Conservation (phyloP, 2,329 filamentous ascomycete species). For the Bretziella fagacearum region DNA sequence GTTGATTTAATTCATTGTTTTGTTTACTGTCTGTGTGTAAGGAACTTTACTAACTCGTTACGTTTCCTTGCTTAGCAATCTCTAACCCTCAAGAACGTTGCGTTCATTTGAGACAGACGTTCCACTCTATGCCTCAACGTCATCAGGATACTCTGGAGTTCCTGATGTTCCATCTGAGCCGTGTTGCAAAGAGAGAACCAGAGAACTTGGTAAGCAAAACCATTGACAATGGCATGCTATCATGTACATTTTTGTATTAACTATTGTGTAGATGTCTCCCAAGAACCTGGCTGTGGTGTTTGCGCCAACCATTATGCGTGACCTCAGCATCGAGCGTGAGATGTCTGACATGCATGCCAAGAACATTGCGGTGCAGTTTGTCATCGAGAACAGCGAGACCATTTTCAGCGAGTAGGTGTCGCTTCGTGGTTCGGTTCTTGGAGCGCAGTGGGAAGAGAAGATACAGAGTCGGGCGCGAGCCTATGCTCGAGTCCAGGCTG, state of each 20-base stretch:
- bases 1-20: slow-evolving; percentile 20
- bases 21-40: background rate
- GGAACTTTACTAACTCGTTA: slow-evolving; percentile 14
- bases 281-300: slow-evolving; percentile 95
- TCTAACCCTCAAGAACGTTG: slow-evolving; percentile 50
- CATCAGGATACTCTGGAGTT: slow-evolving; percentile 87
- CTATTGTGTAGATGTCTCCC: slow-evolving; percentile 58
- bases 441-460: background rate
- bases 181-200: slow-evolving; percentile 64
- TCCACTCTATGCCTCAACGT: slow-evolving; percentile 62
- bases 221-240: background rate
- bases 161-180: slow-evolving; percentile 78
- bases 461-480: background rate
- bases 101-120: slow-evolving; percentile 51
- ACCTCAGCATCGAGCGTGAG: slow-evolving; percentile 74
- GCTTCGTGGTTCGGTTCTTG: slow-evolving; percentile 10
- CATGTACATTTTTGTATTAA: background rate
- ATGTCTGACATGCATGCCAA: slow-evolving; percentile 94
- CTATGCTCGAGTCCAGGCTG: background rate
- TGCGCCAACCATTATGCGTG: slow-evolving; percentile 92
- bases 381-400: slow-evolving; percentile 74
- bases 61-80: slow-evolving; percentile 37
- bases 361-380: slow-evolving; percentile 78
- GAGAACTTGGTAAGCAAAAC: slow-evolving; percentile 56
- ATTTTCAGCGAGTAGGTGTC: slow-evolving; percentile 45